These are phyloP conservation scores for Sonneratia alba DNA, from an alignment of 345 rosid species.

Conservation along the genomic window DNA sequence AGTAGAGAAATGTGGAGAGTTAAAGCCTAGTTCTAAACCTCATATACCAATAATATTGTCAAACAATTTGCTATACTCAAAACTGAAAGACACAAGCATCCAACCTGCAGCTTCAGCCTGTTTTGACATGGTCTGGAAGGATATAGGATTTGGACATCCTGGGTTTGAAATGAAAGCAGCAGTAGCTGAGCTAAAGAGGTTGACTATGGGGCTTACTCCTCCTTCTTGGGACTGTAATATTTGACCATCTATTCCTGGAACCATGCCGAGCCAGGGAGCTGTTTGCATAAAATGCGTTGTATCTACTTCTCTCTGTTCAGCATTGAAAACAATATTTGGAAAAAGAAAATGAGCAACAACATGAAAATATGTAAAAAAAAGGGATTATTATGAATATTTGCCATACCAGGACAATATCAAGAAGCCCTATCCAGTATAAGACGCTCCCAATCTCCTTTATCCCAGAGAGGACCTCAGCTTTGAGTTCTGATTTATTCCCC, in stretches of 20 bases:
- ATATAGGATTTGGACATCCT: conserved; percentile 62
- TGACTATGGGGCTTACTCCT: conserved; percentile 85
- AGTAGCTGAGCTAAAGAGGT: conserved; percentile 75
- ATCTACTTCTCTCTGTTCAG: conserved; percentile 75
- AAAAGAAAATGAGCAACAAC: conserved; percentile 4
- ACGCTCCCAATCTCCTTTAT: conserved; percentile 97
- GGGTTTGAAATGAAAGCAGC: conserved; percentile 70
- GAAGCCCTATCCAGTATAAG: conserved; percentile 88
- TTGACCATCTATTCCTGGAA: conserved; percentile 82
- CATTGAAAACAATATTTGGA: conserved; percentile 15
- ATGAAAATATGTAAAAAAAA: neutral
- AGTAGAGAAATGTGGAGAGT: neutral
- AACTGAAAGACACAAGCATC: conserved; percentile 1
- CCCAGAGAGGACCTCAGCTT: conserved; percentile 76
- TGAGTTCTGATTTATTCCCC: conserved; percentile 85
- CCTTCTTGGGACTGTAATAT: conserved; percentile 68
- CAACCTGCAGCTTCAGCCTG: conserved; percentile 99
- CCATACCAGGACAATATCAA: conserved; percentile 76
- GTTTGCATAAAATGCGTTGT: conserved; percentile 85
- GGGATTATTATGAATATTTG: neutral
- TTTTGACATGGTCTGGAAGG: conserved; percentile 88
- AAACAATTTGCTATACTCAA: neutral
- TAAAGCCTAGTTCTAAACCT: neutral
- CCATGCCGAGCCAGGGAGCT: conserved; percentile 88
- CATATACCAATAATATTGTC: neutral